phyloP scores from a whole-genome alignment of 2,329 filamentous ascomycete species.

The Ophiostoma ips region DNA sequence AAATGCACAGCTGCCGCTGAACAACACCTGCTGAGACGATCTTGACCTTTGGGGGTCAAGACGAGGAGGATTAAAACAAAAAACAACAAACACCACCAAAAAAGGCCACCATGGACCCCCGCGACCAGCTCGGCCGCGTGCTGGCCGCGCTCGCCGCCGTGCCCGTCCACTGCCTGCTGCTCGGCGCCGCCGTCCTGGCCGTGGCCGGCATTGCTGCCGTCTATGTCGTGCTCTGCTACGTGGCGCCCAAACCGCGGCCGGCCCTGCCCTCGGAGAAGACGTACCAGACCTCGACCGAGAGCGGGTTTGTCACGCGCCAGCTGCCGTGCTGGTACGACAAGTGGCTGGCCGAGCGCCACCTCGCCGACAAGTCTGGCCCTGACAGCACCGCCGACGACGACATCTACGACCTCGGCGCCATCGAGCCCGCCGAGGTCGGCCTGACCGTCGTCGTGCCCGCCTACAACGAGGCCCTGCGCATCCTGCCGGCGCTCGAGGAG shows the following conservation, averaged over 20 bases:
- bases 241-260: conserved; percentile 69
- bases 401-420: conserved; percentile 37
- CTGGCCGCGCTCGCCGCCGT: conserved; percentile 3
- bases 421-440: conserved; percentile 66
- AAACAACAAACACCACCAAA: background rate
- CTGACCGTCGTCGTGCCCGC: conserved; percentile 89
- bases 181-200: conserved; percentile 5
- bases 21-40: conserved; percentile 1
- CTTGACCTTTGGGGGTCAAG: background rate
- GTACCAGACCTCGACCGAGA: conserved; percentile 53
- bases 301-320: conserved; percentile 28
- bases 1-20: conserved; percentile 6
- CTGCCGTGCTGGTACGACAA: conserved; percentile 83
- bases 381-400: conserved; percentile 20
- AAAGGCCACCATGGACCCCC: conserved; percentile 5
- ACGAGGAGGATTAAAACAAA: background rate
- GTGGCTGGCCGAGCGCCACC: conserved; percentile 48
- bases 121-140: conserved; percentile 4
- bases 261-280: conserved; percentile 68
- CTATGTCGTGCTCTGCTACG: conserved; percentile 54
- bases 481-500: conserved; percentile 77
- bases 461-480: conserved; percentile 81
- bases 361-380: conserved; percentile 21
- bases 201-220: conserved; percentile 17
- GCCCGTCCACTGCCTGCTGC: conserved; percentile 10